A percentile compares a stretch with the other conserved stretches of the same genome.
These are phyloP conservation scores for Scedosporium minutisporum DNA, from an alignment of 2,329 filamentous ascomycete species.

Conservation along the genomic window DNA sequence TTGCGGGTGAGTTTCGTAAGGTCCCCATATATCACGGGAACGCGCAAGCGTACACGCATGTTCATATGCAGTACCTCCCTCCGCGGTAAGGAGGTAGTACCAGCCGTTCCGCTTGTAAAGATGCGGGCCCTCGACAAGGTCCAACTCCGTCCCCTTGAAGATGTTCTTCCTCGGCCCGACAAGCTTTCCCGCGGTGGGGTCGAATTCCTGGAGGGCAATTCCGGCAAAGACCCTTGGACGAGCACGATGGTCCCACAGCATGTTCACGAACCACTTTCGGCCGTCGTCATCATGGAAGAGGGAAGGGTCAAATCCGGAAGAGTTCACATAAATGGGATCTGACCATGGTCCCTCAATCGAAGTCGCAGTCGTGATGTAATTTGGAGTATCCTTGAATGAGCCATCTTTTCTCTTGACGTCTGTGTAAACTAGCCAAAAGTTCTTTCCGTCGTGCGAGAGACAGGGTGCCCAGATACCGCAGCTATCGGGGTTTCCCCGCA, in stretches of 20 bases:
- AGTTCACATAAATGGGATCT: constrained; percentile 49
- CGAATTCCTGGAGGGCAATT: constrained; percentile 50
- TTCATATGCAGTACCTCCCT: constrained; percentile 50
- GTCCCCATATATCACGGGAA: constrained; percentile 43
- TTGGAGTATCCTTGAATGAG: constrained; percentile 54
- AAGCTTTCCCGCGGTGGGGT: constrained; percentile 35
- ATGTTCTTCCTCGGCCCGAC: constrained; percentile 46
- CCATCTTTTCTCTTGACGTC: constrained; percentile 60
- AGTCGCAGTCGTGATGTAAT: constrained; percentile 49
- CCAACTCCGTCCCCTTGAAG: constrained; percentile 44
- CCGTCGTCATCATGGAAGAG: constrained; percentile 49
- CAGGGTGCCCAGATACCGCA: constrained; percentile 58
- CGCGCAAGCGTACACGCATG: constrained; percentile 53
- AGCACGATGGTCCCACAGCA: constrained; percentile 44
- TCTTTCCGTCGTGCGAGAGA: constrained; percentile 48
- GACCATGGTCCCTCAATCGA: constrained; percentile 51
- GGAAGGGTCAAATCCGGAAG: constrained; percentile 53
- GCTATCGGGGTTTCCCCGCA: constrained; percentile 50
- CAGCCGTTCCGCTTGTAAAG: constrained; percentile 47
- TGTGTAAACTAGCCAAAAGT: constrained; percentile 56
- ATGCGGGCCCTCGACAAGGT: constrained; percentile 47
- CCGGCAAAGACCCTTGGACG: constrained; percentile 42
- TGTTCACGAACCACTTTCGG: constrained; percentile 47
- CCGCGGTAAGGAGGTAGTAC: constrained; percentile 51
- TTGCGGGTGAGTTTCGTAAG: constrained; percentile 50